Evolutionary conservation across 2,329 filamentous ascomycete genomes (phyloP), one percentile per base, ranked within the genome.

Genomic region (Rhynchosporium secalis): DNA sequence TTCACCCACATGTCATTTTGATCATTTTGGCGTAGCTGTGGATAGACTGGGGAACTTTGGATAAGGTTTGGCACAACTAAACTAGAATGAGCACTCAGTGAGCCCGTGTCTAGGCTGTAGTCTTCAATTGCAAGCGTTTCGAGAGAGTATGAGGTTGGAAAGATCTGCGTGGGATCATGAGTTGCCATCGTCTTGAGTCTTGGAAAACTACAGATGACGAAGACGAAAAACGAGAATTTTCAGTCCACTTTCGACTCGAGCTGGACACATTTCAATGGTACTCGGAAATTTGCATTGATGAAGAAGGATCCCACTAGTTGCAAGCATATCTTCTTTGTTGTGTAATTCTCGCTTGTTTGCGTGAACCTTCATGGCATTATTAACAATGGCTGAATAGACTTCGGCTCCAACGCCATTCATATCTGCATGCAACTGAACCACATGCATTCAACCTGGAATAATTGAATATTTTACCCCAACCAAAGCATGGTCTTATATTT

Each of bases 291-390:
- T 47, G 45, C 20, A 26, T 20, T 20, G 28, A 47, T 9, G 28
- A 47, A 47, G 45, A 26, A 47, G 15, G 5, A 10, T 20, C 20
- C 8, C n/a, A 10, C n/a, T 47, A 6, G 13, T 31, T 8, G 28
- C 47, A 33, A 33, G 28, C 45, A 36, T 28, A 51, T 33, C 12
- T 51, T 51, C 47, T 51, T 49, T 51, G 51, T 55, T 43, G 15
- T 12, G 20, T 12, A 40, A 20, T 55, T 55, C 51, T 55, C 38
- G 40, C 8, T 33, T 45, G 46, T 29, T 13, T 9, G 38, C n/a
- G 36, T 8, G 20, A 4, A n/a, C 12, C 28, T 4, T 20, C 31
- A 8, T 36, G 33, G 36, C 20, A 31, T 29, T 41, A 26, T 41
- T 26, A 43, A 43, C 36, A 31, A 33, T 15, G 28, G 13, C 28